Conservation (phyloP, 2,329 filamentous ascomycete genomes). For the Ilyonectria robusta region DNA sequence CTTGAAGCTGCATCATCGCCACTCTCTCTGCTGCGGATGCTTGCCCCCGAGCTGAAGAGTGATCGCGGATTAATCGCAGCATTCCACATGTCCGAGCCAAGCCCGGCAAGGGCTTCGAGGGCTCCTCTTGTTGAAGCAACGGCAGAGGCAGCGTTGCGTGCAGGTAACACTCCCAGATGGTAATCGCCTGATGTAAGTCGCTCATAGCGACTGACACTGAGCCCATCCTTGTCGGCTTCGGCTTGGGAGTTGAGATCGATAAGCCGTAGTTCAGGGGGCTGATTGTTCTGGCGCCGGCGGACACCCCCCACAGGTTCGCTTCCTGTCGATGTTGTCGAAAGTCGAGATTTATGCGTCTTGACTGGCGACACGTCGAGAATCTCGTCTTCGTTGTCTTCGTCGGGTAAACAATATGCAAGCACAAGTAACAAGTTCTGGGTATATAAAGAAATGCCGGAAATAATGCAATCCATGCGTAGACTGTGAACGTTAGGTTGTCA, state of each 20-base stretch:
- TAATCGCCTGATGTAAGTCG: constrained; percentile 91
- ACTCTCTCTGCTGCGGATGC: constrained; percentile 75
- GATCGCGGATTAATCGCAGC: constrained; percentile 89
- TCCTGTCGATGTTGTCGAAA: constrained; percentile 63
- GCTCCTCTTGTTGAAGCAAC: constrained; percentile 78
- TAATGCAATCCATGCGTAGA: constrained; percentile 96
- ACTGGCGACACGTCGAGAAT: constrained; percentile 42
- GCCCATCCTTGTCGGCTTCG: constrained; percentile 87
- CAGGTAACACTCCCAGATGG: constrained; percentile 87
- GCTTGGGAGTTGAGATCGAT: constrained; percentile 91
- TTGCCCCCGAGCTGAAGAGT: constrained; percentile 89
- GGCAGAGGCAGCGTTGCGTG: constrained; percentile 75
- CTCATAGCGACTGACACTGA: constrained; percentile 90
- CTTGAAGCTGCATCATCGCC: constrained; percentile 70
- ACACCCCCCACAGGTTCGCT: constrained; percentile 76
- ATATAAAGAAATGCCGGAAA: constrained; percentile 97
- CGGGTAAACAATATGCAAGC: constrained; percentile 88
- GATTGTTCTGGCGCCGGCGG: constrained; percentile 81
- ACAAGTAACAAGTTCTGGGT: constrained; percentile 91
- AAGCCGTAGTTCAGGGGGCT: constrained; percentile 89
- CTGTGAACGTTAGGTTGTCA: constrained; percentile 72
- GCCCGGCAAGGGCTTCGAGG: constrained; percentile 80
- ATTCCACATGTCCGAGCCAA: constrained; percentile 88
- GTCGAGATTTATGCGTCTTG: constrained; percentile 58
- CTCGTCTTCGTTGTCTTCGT: constrained; percentile 74